Evolutionary conservation across 306 rosid genomes (phyloP).

Genomic region (peach (Prunus persica)): Prunus_persica_NCBIv2 NC_034013.1:14584501-14585000

Average conservation of each 20-base stretch:
- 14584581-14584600: background rate
- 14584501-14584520: slow-evolving; percentile 78
- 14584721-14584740: background rate
- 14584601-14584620: background rate
- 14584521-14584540: slow-evolving; percentile 51
- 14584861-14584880: background rate
- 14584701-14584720: background rate
- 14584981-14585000: slow-evolving; percentile 62
- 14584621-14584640: background rate
- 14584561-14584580: background rate
- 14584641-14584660: background rate
- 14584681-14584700: background rate
- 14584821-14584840: background rate
- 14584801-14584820: background rate
- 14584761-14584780: background rate
- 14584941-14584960: slow-evolving; percentile 61
- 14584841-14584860: slow-evolving; percentile 1
- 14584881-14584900: background rate
- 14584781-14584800: background rate
- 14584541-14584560: background rate
- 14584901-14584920: background rate
- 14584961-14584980: slow-evolving; percentile 72
- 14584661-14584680: background rate
- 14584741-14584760: background rate
- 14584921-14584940: slow-evolving; percentile 80